Evolutionary conservation across 192 early-diverging fungal genomes (phyloP).

Genomic region (Pilobolus umbonatus): DNA sequence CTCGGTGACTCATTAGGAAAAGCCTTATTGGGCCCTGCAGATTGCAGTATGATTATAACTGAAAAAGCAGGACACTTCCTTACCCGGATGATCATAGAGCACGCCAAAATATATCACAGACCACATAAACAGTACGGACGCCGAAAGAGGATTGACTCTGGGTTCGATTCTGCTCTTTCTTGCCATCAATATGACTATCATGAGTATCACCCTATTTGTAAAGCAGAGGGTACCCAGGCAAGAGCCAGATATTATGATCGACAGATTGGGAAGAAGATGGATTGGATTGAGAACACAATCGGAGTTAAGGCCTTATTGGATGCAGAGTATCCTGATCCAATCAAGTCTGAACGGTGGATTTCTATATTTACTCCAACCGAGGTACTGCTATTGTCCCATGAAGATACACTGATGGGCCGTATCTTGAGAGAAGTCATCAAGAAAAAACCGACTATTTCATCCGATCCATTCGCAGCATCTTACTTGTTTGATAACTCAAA

Average conservation of each 20-base stretch:
- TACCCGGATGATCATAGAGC: conserved; percentile 30
- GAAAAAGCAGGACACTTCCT: conserved; percentile 28
- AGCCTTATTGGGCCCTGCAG: conserved; percentile 22
- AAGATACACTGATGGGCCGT: conserved; percentile 11
- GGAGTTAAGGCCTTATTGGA: conserved; percentile 18
- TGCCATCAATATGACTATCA: neutral
- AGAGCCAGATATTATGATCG: conserved; percentile 21
- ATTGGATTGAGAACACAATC: conserved; percentile 19
- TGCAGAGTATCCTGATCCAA: conserved; percentile 17
- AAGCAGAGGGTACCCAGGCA: conserved; percentile 9
- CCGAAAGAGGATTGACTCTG: conserved; percentile 7
- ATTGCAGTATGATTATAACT: conserved; percentile 22
- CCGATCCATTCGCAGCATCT: conserved; percentile 12
- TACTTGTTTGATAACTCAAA: conserved; percentile 6
- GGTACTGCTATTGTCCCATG: neutral
- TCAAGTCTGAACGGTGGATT: conserved; percentile 15
- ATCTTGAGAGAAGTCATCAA: conserved; percentile 11
- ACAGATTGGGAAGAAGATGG: conserved; percentile 5
- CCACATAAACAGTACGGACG: neutral
- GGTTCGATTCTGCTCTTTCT: neutral
- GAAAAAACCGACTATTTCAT: neutral
- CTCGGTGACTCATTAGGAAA: conserved; percentile 32
- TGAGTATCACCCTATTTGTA: conserved; percentile 9
- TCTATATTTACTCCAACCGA: conserved; percentile 14
- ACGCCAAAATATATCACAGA: conserved; percentile 14